Base-by-base conservation (phyloP, 805 yeast genomes). In the Cyberlindnera suaveolens region DNA sequence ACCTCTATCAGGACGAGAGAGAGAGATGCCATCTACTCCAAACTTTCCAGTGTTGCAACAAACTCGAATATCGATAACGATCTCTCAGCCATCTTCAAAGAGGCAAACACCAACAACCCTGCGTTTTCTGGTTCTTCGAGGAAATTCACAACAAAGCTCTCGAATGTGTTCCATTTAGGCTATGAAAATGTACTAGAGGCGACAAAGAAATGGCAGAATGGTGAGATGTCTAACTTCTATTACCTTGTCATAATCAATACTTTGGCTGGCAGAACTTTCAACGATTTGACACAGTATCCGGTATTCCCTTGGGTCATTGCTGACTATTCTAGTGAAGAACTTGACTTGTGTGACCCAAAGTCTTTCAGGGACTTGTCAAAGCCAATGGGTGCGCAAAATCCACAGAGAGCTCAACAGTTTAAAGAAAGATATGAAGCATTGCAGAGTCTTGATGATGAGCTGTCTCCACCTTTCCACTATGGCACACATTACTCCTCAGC, bases 401-500 rank as follows among this genome's bases (percentile, higher is more conserved):
- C 61, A 3, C 69, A 68, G 3, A 68, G 96, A 44, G 85, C 80
- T 3, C 50, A 56, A 1, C 78, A 78, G 53, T 88, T 87, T 53
- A 64, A 67, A 38, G 93, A 86, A 43, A 63, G 96, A 41, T 89
- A 71, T 53, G 82, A 82, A 17, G 89, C 95, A 0, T 63, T 86
- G 19, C 72, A 67, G 18, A 78, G 84, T 42, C 65, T 88, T 44
- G 53, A 74, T 15, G 89, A 83, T 49, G 68, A 63, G 0, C 56
- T 65, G 5, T 68, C 87, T 0, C 88, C 89, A 0, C 85, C 96
- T 0, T 88, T 88, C 61, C 96, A 88, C 59, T 88, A 88, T 56
- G 96, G 96, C 2, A 89, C 96, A 0, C 96, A 88, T 60, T 88
- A 88, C 58, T 87, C 96, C 0, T 85, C 95, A 0, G 95, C 96